These are phyloP conservation scores for Scytalidium lignicola DNA, from an alignment of 2,329 filamentous ascomycete genomes.

Conservation along the genomic window DNA sequence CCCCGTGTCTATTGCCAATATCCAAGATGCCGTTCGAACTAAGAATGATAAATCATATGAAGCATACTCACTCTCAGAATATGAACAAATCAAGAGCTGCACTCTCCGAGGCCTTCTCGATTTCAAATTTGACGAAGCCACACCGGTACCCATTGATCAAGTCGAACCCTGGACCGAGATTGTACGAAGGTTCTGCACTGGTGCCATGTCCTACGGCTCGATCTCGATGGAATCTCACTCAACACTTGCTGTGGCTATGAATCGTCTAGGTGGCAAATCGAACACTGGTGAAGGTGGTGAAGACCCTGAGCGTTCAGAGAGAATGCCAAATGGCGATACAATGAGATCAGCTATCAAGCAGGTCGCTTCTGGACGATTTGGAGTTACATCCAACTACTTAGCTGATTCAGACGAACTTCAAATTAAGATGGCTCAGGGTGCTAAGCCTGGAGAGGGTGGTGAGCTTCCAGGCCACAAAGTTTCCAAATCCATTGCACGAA, in stretches of 20 bases:
- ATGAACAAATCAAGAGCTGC: constrained; percentile 95
- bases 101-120: constrained; percentile 91
- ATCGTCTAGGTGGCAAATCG: constrained; percentile 90
- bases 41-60: constrained; percentile 99
- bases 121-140: constrained; percentile 87
- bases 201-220: constrained; percentile 97
- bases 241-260: constrained; percentile 93
- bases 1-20: constrained; percentile 89
- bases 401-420: constrained; percentile 94
- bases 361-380: constrained; percentile 91
- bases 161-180: constrained; percentile 99
- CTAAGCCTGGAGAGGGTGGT: constrained; percentile 96
- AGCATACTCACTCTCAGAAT: constrained; percentile 87
- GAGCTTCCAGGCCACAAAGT: constrained; percentile 97
- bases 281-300: constrained; percentile 98
- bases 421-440: constrained; percentile 99
- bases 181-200: constrained; percentile 91
- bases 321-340: constrained; percentile 86
- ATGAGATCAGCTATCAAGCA: constrained; percentile 98
- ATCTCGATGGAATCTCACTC: constrained; percentile 99
- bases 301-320: constrained; percentile 82
- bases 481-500: constrained; percentile 86
- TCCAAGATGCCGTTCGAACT: constrained; percentile 90
- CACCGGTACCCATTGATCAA: constrained; percentile 86
- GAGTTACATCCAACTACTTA: constrained; percentile 91